Percentiles rank a stretch among this genome's conserved stretches.
These are phyloP conservation scores for Hypholoma sublateritium DNA, from an alignment of 768 basidiomycete species.

Conservation along the genomic window DNA sequence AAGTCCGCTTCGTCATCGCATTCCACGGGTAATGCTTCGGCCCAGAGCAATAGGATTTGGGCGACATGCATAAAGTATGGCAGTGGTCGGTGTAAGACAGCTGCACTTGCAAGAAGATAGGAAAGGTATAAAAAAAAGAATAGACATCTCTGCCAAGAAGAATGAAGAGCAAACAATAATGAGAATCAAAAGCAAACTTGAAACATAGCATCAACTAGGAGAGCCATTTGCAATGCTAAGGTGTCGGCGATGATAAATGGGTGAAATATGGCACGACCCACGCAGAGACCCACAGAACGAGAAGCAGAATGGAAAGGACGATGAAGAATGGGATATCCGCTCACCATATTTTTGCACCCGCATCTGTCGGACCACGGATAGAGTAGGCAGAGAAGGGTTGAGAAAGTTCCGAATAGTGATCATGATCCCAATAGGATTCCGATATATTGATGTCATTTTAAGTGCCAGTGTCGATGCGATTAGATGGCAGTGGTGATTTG, in stretches of 20 bases:
- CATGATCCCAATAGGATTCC: not conserved
- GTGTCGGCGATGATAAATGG: no score
- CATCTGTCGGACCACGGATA: constrained; percentile 31
- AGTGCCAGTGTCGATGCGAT: not conserved
- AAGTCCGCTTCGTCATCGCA: not conserved
- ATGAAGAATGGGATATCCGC: constrained; percentile 12
- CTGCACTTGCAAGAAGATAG: not conserved
- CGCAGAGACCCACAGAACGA: not conserved
- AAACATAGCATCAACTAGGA: no score
- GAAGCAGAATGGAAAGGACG: constrained; percentile 4
- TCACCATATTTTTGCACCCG: constrained; percentile 68
- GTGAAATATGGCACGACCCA: not conserved
- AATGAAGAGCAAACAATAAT: not conserved
- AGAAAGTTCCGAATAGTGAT: not conserved
- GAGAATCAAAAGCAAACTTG: not conserved
- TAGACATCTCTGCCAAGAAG: not conserved
- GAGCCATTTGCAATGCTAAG: no score
- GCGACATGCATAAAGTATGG: not conserved
- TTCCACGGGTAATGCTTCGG: not conserved
- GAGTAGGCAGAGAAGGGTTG: not conserved
- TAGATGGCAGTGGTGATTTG: not conserved
- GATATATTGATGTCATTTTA: not conserved
- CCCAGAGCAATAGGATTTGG: not conserved
- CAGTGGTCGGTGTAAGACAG: not conserved
- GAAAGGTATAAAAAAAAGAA: no score